phyloP scores from a whole-genome alignment of 352 stramenopile genomes.

The Phytophthora fragariaefolia region DNA sequence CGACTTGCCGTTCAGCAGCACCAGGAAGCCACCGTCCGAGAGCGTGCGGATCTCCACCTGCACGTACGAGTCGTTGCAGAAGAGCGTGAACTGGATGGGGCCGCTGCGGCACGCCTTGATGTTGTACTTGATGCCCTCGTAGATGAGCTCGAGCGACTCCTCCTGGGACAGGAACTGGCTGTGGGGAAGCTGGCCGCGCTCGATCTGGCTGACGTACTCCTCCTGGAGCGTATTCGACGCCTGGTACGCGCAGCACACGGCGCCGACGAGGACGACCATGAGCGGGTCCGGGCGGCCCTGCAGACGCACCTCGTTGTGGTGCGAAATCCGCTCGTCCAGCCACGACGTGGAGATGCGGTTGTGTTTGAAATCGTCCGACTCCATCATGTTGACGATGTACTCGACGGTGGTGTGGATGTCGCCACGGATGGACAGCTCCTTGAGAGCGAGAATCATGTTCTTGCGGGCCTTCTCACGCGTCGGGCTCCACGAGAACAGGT shows the following conservation, averaged over 20 bases:
- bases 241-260: slow-evolving; percentile 86
- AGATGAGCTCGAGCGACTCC: slow-evolving; percentile 97
- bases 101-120: slow-evolving; percentile 92
- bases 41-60: slow-evolving; percentile 96
- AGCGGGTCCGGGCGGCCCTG: slow-evolving; percentile 85
- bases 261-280: slow-evolving; percentile 90
- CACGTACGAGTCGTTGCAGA: slow-evolving; percentile 88
- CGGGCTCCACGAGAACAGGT: slow-evolving; percentile 98
- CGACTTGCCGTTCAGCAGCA: slow-evolving; percentile 96
- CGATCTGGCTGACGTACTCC: slow-evolving; percentile 86
- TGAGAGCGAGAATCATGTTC: slow-evolving; percentile 98
- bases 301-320: slow-evolving; percentile 91
- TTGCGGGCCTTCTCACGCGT: slow-evolving; percentile 97
- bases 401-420: slow-evolving; percentile 99
- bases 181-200: slow-evolving; percentile 93
- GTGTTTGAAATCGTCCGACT: slow-evolving; percentile 98
- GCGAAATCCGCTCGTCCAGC: slow-evolving; percentile 97
- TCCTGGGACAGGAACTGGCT: slow-evolving; percentile 85
- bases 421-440: slow-evolving; percentile 99
- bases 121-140: slow-evolving; percentile 99
- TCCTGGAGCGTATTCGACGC: slow-evolving; percentile 72
- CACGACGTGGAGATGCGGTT: slow-evolving; percentile 99
- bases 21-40: slow-evolving; percentile 98
- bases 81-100: slow-evolving; percentile 92
- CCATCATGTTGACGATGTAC: slow-evolving; percentile 99